These are phyloP conservation scores for Hirschfeldia incana DNA, from an alignment of 345 rosid genomes.

Conservation along the genomic window DNA sequence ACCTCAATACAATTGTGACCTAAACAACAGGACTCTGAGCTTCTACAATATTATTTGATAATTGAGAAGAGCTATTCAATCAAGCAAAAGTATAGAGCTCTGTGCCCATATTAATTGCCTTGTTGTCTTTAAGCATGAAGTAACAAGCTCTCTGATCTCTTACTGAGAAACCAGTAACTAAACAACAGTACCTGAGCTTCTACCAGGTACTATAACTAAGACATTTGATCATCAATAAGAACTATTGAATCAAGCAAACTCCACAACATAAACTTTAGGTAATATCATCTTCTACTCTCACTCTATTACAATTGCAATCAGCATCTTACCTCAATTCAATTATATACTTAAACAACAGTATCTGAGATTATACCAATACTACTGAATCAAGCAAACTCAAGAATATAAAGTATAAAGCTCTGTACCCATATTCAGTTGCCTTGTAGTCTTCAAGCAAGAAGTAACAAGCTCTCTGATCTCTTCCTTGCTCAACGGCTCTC, in stretches of 20 bases:
- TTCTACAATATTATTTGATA: background rate
- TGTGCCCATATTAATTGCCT: no score
- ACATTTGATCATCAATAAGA: no score
- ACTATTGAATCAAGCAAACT: background rate
- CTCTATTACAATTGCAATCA: background rate
- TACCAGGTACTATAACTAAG: background rate
- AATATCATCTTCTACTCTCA: background rate
- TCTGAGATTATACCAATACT: background rate
- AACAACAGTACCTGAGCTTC: background rate
- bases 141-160: no score
- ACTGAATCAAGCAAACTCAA: background rate
- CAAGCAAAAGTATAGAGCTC: background rate
- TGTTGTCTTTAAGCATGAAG: no score
- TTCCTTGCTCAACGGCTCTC: conserved; percentile 74
- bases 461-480: conserved; percentile 67
- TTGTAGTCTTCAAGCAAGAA: conserved; percentile 52
- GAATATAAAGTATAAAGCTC: conserved; percentile 15
- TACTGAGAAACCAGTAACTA: background rate
- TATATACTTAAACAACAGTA: background rate
- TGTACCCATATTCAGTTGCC: conserved; percentile 90
- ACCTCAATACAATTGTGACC: background rate
- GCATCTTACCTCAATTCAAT: background rate
- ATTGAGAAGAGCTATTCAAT: background rate
- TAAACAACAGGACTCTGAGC: background rate
- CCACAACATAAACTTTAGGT: background rate